Evolutionary conservation across 2,329 filamentous ascomycete genomes (phyloP), one percentile per base, ranked within the genome.

Genomic region (Aspergillus carbonarius): DNA sequence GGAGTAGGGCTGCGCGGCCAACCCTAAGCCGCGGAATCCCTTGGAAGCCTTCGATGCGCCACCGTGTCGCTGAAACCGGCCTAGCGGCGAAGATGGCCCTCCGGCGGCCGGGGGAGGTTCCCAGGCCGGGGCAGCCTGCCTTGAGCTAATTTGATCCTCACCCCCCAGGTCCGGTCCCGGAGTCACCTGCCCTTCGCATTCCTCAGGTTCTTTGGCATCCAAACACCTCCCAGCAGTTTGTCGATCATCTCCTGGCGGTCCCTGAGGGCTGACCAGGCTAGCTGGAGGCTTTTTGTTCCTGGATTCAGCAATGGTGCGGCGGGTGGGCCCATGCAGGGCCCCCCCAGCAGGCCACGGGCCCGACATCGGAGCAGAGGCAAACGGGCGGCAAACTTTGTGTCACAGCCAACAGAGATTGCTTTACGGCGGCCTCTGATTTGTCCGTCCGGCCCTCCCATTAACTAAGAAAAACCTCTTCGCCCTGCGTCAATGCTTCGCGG

Each of bases 381-480:
- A 42, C 51, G 37, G 51, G 32, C 37, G 17, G 35, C 35, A 53
- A 53, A 53, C 23, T 53, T 42, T 53, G 50, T 53, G 50, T 53
- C 50, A 53, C 50, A 9, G 8, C 35, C 50, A 27, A 37, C 51
- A 54, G 51, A 54, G 39, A 54, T 44, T 54, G 51, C 51, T 20
- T 18, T 44, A 18, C 12, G 6, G 18, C 23, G 34, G 5, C 37
- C 23, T 42, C 32, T 39, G 50, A 54, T 54, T 54, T 42, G 51
- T 37, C 40, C 17, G n/a, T 5, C 1, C 4, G n/a, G n/a, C 25
- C 51, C n/a, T 42, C 17, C 51, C 32, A 54, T 54, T 54, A 54
- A 54, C 51, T 54, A 54, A 54, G 23, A 54, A 54, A 54, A 54
- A 54, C 37, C 37, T 32, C n/a, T 23, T n/a, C 37, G 37, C 37